Percentiles rank a stretch among this genome's conserved stretches.
Evolutionary conservation across 2,329 filamentous ascomycete species (phyloP).

Genomic region (Penicillium paneum): DNA sequence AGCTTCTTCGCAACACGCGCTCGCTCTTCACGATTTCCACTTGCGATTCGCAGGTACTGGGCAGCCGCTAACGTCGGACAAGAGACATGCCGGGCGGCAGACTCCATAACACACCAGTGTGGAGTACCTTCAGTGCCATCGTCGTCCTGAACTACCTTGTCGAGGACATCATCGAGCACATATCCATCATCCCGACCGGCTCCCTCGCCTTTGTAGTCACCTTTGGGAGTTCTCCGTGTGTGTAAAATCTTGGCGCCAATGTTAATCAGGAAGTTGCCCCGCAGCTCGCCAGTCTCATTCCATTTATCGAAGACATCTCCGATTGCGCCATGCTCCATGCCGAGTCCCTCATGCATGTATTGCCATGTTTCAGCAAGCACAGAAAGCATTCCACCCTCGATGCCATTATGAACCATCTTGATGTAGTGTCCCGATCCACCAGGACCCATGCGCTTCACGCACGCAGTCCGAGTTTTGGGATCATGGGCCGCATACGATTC

Average conservation of each 20-base stretch:
- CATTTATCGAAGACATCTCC: conserved; percentile 58
- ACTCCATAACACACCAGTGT: conserved; percentile 63
- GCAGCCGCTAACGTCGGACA: conserved; percentile 62
- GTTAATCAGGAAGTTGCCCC: conserved; percentile 59
- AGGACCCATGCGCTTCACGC: conserved; percentile 59
- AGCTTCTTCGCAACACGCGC: conserved; percentile 51
- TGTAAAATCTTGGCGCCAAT: conserved; percentile 62
- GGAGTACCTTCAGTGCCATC: conserved; percentile 66
- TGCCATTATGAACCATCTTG: conserved; percentile 74
- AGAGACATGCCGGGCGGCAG: conserved; percentile 60
- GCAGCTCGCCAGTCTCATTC: conserved; percentile 58
- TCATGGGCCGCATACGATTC: conserved; percentile 62
- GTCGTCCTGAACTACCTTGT: conserved; percentile 69
- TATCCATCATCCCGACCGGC: conserved; percentile 40
- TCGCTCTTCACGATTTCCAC: conserved; percentile 58
- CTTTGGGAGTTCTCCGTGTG: conserved; percentile 45
- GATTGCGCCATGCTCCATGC: conserved; percentile 59
- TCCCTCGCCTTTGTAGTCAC: conserved; percentile 35
- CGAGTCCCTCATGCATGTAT: conserved; percentile 58
- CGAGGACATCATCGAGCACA: conserved; percentile 61
- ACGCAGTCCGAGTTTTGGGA: conserved; percentile 53
- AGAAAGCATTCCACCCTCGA: conserved; percentile 69
- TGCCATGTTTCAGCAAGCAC: conserved; percentile 64
- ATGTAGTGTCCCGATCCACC: conserved; percentile 67
- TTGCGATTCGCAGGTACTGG: conserved; percentile 63